Conservation (phyloP, 2,329 filamentous ascomycete genomes). For the Aspergillus proliferans region DNA sequence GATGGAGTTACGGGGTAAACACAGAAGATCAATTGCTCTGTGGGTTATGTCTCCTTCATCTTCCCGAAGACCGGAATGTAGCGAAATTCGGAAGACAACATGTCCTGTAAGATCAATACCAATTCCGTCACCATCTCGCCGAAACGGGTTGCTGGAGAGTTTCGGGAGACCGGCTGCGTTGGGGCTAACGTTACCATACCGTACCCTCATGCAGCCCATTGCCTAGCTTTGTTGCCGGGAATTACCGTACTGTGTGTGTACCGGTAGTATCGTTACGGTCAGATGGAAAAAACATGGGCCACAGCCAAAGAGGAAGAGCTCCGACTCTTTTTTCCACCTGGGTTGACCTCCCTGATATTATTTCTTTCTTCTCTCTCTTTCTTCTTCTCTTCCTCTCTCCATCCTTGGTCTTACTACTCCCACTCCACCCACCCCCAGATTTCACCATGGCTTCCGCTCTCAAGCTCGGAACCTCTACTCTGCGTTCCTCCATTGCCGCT, state of each 20-base stretch:
- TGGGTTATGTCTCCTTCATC: not conserved
- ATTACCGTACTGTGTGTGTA: constrained; percentile 21
- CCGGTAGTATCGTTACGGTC: constrained; percentile 28
- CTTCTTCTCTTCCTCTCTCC: constrained; percentile 26
- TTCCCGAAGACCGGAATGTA: not conserved
- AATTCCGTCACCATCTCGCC: no score
- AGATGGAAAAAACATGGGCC: constrained; percentile 23
- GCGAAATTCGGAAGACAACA: not conserved
- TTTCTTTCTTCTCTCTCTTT: constrained; percentile 27
- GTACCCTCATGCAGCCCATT: constrained; percentile 10
- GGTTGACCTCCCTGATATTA: constrained; percentile 9
- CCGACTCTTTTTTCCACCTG: constrained; percentile 14
- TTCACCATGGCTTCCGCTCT: constrained; percentile 74
- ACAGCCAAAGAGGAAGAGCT: constrained; percentile 22
- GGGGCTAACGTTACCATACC: constrained; percentile 21
- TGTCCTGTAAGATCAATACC: no score
- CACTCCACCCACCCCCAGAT: constrained; percentile 27
- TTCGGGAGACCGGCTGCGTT: constrained; percentile 21
- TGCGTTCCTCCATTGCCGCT: constrained; percentile 67
- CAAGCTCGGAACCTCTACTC: constrained; percentile 71
- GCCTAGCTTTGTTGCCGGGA: constrained; percentile 6
- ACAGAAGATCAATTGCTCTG: not conserved
- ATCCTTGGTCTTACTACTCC: constrained; percentile 25
- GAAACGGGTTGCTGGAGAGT: not conserved
- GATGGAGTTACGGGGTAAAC: not conserved